Conservation (phyloP, 371 early-diverging fungal genomes). For the Apophysomyces elegans region DNA sequence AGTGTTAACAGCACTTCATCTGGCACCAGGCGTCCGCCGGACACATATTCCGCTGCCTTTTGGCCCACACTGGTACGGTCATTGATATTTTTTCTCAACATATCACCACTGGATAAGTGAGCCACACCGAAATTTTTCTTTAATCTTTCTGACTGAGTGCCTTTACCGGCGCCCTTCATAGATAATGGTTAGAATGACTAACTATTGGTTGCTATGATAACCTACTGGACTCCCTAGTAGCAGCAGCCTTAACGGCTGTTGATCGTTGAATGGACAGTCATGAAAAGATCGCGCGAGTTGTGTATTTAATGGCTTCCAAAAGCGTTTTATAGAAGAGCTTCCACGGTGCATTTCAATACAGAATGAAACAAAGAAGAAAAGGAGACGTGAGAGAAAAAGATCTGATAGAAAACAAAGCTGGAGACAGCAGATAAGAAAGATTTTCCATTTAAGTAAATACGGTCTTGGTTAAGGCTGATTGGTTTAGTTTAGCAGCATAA, state of each 20-base stretch:
- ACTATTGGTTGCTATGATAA: not conserved
- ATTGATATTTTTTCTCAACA: conserved; percentile 79
- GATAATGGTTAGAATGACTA: conserved; percentile 1
- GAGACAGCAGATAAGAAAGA: not conserved
- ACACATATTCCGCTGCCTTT: conserved; percentile 57
- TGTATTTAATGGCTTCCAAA: not conserved
- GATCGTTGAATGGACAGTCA: conserved; percentile 43
- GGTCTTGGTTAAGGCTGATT: too few species aligned
- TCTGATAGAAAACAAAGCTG: not conserved
- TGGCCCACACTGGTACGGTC: conserved; percentile 70
- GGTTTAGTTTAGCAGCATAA: too few species aligned
- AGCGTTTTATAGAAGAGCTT: not conserved
- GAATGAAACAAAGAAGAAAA: not conserved
- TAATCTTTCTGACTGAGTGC: conserved; percentile 85
- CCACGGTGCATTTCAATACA: not conserved
- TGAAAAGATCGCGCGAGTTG: conserved; percentile 28
- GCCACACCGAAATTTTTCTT: conserved; percentile 67
- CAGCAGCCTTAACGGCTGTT: conserved; percentile 59
- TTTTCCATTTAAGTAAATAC: not conserved
- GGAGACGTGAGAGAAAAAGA: not conserved
- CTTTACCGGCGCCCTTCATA: conserved; percentile 83
- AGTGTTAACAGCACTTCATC: conserved; percentile 81
- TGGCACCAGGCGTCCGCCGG: conserved; percentile 72
- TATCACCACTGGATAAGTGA: conserved; percentile 83
- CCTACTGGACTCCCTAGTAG: conserved; percentile 68